These are phyloP conservation scores for Clonostachys sp. DNA, from an alignment of 2,329 filamentous ascomycete species.

Conservation along the genomic window DNA sequence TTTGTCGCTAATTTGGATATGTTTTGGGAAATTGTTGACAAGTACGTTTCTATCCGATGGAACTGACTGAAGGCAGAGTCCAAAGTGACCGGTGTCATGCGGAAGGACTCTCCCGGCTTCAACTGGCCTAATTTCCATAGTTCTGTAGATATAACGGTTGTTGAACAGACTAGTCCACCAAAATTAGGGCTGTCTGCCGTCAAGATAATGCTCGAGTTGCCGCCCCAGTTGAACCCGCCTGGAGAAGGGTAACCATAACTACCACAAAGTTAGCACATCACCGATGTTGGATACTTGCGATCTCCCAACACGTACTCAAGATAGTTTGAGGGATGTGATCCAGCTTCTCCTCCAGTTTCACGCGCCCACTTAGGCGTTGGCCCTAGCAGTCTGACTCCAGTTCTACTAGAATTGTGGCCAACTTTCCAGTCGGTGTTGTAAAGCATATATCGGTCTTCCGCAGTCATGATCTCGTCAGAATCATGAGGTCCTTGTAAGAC, in stretches of 20 bases:
- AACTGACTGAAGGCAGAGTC: not conserved
- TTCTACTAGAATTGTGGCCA: slow-evolving; percentile 56
- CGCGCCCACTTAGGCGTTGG: slow-evolving; percentile 55
- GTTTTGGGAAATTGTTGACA: no score
- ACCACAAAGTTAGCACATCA: not conserved
- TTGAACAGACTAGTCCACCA: slow-evolving; percentile 53
- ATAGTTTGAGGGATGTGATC: slow-evolving; percentile 53
- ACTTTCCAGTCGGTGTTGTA: slow-evolving; percentile 55
- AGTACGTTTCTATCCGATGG: no score
- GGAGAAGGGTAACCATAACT: slow-evolving; percentile 47
- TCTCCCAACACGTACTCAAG: slow-evolving; percentile 4
- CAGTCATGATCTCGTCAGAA: slow-evolving; percentile 19
- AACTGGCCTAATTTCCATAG: slow-evolving; percentile 60
- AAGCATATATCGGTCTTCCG: slow-evolving; percentile 50
- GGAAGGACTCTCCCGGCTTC: slow-evolving; percentile 45
- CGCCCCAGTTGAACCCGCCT: slow-evolving; percentile 56
- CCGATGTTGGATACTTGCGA: not conserved
- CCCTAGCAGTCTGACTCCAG: slow-evolving; percentile 55
- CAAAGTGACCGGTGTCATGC: not conserved
- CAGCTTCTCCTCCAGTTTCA: slow-evolving; percentile 56
- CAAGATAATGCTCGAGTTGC: slow-evolving; percentile 57
- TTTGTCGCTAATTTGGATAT: no score
- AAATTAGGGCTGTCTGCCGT: slow-evolving; percentile 55
- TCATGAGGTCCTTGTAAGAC: slow-evolving; percentile 23
- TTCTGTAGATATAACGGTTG: slow-evolving; percentile 51